These are phyloP conservation scores for Hordeum vulgare DNA, from an alignment of 176 grass and related monocot species.

Conservation along the genomic window DNA sequence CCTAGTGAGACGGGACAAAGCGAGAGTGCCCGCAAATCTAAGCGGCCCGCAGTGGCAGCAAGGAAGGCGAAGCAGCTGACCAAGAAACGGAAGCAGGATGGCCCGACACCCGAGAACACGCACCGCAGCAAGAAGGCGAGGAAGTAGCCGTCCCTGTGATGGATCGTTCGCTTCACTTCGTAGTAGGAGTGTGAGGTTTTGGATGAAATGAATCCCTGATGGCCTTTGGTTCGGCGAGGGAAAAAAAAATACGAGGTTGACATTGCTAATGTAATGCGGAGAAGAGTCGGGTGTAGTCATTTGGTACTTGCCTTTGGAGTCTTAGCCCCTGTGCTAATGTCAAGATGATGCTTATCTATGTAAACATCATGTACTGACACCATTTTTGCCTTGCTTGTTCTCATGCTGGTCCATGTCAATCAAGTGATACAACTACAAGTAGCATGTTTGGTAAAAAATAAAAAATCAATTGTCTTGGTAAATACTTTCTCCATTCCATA, in stretches of 20 bases:
- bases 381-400: background rate
- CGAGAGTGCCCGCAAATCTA: conserved; percentile 19
- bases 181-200: background rate
- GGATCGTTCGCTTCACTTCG: background rate
- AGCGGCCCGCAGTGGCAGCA: conserved; percentile 76
- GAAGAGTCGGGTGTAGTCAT: background rate
- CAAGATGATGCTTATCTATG: background rate
- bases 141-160: conserved; percentile 25
- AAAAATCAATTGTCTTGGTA: too few species aligned
- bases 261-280: conserved; percentile 7
- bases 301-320: background rate
- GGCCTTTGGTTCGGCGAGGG: background rate
- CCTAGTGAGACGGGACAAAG: conserved; percentile 5
- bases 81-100: conserved; percentile 68
- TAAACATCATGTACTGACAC: background rate
- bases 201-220: background rate
- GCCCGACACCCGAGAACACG: conserved; percentile 42
- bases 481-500: too few species aligned
- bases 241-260: background rate
- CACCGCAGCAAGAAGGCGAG: conserved; percentile 61
- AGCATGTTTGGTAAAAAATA: background rate
- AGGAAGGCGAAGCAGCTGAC: conserved; percentile 68
- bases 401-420: background rate
- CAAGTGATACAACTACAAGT: background rate
- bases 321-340: background rate